Conservation (phyloP, 495 filamentous ascomycete species). For the Penicillium flavigenum region DNA sequence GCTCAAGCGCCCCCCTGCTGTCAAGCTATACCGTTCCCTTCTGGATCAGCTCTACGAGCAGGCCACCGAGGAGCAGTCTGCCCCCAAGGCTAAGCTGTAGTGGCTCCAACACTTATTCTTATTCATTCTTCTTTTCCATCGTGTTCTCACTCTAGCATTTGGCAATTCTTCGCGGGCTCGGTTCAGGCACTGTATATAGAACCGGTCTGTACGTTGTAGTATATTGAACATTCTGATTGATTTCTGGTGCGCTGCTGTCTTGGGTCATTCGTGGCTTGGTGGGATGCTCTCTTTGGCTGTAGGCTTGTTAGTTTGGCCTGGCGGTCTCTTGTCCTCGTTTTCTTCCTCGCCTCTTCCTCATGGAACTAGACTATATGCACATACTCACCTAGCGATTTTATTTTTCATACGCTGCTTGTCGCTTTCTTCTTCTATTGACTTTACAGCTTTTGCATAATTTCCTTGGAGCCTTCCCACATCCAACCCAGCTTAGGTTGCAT, state of each 20-base stretch:
- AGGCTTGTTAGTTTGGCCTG: not conserved
- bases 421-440: not conserved
- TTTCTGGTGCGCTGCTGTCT: not conserved
- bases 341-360: not conserved
- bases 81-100: constrained; percentile 55
- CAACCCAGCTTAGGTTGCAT: too few relatives aligned
- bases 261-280: not conserved
- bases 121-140: not conserved
- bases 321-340: not conserved
- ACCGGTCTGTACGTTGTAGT: constrained; percentile 19
- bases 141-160: constrained; percentile 8
- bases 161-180: constrained; percentile 2
- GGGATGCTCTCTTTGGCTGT: not conserved
- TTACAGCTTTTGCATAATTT: too few relatives aligned
- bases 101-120: not conserved
- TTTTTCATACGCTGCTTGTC: not conserved
- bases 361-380: not conserved
- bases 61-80: constrained; percentile 50
- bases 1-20: constrained; percentile 88
- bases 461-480: too few relatives aligned
- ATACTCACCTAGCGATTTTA: not conserved
- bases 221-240: constrained; percentile 16
- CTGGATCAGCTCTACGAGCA: constrained; percentile 84
- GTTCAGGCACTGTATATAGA: constrained; percentile 18
- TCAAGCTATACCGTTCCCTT: constrained; percentile 68